Base-by-base conservation (phyloP, 345 rosid genomes). In the Gossypium sturtianum region DNA sequence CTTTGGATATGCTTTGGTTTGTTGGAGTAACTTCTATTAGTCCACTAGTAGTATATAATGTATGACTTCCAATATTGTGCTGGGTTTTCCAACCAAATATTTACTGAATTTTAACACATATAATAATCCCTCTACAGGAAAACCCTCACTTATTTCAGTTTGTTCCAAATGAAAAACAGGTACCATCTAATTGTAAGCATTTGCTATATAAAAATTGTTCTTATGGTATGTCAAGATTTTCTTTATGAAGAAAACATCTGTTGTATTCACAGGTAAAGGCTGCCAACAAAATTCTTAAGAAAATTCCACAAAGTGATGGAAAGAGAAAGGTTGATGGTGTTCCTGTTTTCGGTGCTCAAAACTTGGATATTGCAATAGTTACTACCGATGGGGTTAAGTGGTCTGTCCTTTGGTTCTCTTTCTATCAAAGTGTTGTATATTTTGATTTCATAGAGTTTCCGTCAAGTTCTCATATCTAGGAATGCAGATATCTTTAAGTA, bases 141-240 rank as follows among this genome's bases (percentile, higher is more conserved):
- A 90, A 90, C 70, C 98, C 98, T 71, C 92, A 89, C 79, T 78
- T 89, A 41, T 95, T 93, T 85, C 96, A 93, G 83, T 95, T 95
- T 84, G 94, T 91, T 86, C 97, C 97, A 73, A 95, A 95, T 76
- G 93, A 95, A 83, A 89, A 88, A 74, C 98, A 95, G 92, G 98
- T 95, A 79, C 67, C 9, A 63, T 60, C 20, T 6, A 45, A 27
- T 70, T 10, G 59, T 69, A 0, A 51, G 25, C 59, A 16, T 69
- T 3, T 27, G 15, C 19, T 17, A 27, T 69, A 17, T 69, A 9
- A 27, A 69, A 10, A 69, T 16, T 51, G 16, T 49, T 63, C 19
- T 48, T 48, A 2, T 58, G 45, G 15, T 48, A 48, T 48, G 15
- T 10, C 13, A 11, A 15, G 52, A 48, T 7, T 56, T 63, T 59